phyloP scores from a whole-genome alignment of 306 rosid species.

The Cucurbita argyrosperma region DNA sequence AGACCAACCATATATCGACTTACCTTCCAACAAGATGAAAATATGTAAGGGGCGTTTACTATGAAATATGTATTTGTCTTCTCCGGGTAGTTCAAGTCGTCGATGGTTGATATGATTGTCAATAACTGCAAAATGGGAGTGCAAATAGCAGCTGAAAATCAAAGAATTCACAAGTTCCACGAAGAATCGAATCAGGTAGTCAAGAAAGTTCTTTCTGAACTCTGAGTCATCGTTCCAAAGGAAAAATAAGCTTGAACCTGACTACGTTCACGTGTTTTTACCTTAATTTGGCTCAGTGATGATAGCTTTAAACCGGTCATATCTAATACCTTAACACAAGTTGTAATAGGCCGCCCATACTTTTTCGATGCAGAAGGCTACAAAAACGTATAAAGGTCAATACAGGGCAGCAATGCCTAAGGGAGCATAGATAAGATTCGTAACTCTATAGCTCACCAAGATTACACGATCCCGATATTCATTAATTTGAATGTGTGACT shows the following conservation, averaged over 20 bases:
- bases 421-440: not conserved
- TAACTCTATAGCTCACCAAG: constrained; percentile 45
- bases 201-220: not conserved
- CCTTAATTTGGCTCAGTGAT: constrained; percentile 86
- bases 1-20: not conserved
- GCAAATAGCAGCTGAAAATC: not conserved
- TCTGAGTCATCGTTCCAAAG: not conserved
- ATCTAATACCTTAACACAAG: constrained; percentile 80
- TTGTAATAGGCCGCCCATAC: constrained; percentile 57
- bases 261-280: not conserved
- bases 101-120: constrained; percentile 72
- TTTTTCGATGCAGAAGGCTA: constrained; percentile 86
- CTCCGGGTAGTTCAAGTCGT: constrained; percentile 97
- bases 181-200: not conserved
- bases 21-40: constrained; percentile 91
- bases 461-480: constrained; percentile 76
- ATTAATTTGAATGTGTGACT: constrained; percentile 94
- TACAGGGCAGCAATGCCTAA: not conserved
- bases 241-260: not conserved
- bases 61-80: constrained; percentile 75
- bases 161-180: not conserved
- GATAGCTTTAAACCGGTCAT: constrained; percentile 94
- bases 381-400: constrained; percentile 16
- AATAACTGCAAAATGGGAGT: constrained; percentile 45
- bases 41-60: constrained; percentile 76